phyloP scores from a whole-genome alignment of 2,329 filamentous ascomycete species.

The Fusarium miscanthi region DNA sequence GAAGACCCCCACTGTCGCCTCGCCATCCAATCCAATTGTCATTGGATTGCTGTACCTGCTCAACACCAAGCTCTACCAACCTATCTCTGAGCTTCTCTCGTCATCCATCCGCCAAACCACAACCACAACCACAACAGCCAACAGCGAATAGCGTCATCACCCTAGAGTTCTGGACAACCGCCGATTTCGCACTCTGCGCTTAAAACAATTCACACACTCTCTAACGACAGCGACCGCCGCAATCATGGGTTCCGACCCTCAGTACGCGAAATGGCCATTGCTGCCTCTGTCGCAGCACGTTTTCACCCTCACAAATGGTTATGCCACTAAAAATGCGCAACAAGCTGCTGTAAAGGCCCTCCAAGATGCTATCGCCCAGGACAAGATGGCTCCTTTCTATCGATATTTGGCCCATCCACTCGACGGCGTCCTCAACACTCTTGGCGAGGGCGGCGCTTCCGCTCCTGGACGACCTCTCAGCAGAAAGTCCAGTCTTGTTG shows the following conservation, averaged over 20 bases:
- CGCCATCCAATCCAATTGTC: slow-evolving; percentile 40
- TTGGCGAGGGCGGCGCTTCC: slow-evolving; percentile 70
- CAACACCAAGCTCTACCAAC: slow-evolving; percentile 37
- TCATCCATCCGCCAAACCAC: slow-evolving; percentile 41
- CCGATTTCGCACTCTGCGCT: background rate
- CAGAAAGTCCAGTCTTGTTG: slow-evolving; percentile 76
- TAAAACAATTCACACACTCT: slow-evolving; percentile 42
- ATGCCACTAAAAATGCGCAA: slow-evolving; percentile 73
- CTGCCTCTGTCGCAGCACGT: slow-evolving; percentile 86
- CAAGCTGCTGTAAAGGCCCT: slow-evolving; percentile 78
- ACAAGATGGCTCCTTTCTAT: slow-evolving; percentile 91
- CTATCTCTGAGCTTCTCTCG: slow-evolving; percentile 39
- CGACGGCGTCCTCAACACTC: slow-evolving; percentile 82
- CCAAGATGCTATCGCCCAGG: slow-evolving; percentile 83
- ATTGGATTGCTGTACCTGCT: slow-evolving; percentile 21
- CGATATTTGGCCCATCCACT: slow-evolving; percentile 83
- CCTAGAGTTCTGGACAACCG: background rate
- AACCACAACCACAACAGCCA: slow-evolving; percentile 15
- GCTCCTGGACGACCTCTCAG: slow-evolving; percentile 67
- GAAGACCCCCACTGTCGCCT: slow-evolving; percentile 32
- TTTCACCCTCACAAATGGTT: slow-evolving; percentile 86
- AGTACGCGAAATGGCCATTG: slow-evolving; percentile 86
- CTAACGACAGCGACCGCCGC: slow-evolving; percentile 41
- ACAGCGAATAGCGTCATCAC: background rate
- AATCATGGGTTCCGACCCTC: slow-evolving; percentile 82